Evolutionary conservation across 2,329 filamentous ascomycete genomes (phyloP).

Genomic region (Colletotrichum trifolii): DNA sequence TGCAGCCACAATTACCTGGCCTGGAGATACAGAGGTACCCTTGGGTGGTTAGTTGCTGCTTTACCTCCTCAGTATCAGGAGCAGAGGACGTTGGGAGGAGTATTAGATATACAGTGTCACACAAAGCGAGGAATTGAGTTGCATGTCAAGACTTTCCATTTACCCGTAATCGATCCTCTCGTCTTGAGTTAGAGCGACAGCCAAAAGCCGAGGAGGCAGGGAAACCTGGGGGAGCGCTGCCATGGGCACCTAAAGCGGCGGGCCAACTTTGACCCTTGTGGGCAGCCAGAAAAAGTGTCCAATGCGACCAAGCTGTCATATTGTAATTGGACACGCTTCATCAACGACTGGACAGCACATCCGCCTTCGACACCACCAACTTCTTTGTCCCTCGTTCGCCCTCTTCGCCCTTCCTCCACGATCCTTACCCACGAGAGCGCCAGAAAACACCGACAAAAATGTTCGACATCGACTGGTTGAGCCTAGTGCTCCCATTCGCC

Average conservation of each 20-base stretch:
- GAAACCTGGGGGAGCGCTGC: not conserved
- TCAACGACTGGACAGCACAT: constrained; percentile 23
- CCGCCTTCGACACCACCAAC: constrained; percentile 24
- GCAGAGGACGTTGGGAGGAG: not conserved
- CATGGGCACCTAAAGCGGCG: constrained; percentile 26
- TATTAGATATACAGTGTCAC: too few relatives aligned
- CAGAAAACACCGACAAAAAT: constrained; percentile 48
- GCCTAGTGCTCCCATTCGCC: constrained; percentile 86
- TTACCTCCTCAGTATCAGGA: not conserved
- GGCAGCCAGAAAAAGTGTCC: constrained; percentile 32
- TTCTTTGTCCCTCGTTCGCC: constrained; percentile 33
- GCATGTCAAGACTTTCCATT: too few relatives aligned
- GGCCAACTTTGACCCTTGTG: constrained; percentile 30
- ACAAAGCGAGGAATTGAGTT: too few relatives aligned
- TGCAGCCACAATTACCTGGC: constrained; percentile 28
- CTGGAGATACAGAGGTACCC: constrained; percentile 13
- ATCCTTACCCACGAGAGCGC: constrained; percentile 29
- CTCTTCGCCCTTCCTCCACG: constrained; percentile 23
- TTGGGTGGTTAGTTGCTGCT: constrained; percentile 19
- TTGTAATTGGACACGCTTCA: constrained; percentile 37
- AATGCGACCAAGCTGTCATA: constrained; percentile 37
- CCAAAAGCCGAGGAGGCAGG: not conserved
- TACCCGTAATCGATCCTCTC: not conserved
- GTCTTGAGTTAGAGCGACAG: not conserved
- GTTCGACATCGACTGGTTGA: constrained; percentile 76